These are phyloP conservation scores for Pulveroboletus sp. DNA, from an alignment of 768 basidiomycete species.

Conservation along the genomic window DNA sequence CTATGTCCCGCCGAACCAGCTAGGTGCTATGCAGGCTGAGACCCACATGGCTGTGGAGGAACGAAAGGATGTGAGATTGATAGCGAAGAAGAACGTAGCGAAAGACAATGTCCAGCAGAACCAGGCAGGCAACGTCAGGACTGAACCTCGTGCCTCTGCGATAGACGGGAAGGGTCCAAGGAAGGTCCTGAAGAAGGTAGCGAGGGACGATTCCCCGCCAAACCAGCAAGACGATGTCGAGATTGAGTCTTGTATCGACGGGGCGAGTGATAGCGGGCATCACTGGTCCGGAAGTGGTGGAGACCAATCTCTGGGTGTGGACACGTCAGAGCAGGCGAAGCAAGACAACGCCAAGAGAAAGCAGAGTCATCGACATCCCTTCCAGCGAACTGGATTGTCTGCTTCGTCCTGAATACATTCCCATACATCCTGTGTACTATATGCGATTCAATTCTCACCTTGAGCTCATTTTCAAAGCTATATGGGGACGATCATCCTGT, in stretches of 20 bases:
- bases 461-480: neutral
- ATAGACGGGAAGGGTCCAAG: no score
- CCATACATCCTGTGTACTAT: neutral
- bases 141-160: neutral
- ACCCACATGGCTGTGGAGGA: no score
- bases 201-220: neutral
- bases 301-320: neutral
- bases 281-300: neutral
- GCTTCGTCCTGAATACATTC: neutral
- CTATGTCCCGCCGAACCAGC: neutral
- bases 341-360: neutral
- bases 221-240: neutral
- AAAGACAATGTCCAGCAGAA: neutral
- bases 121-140: neutral
- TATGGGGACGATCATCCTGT: neutral
- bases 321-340: neutral
- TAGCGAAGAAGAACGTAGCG: neutral
- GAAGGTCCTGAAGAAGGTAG: no score
- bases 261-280: neutral
- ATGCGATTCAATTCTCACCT: neutral
- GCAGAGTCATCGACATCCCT: neutral
- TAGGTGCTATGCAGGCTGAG: no score
- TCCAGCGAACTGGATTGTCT: neutral
- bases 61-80: no score
- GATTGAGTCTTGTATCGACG: neutral